Evolutionary conservation across 2,329 filamentous ascomycete genomes (phyloP), one percentile per base, ranked within the genome.

Genomic region (Phaeosphaeria sp.): DNA sequence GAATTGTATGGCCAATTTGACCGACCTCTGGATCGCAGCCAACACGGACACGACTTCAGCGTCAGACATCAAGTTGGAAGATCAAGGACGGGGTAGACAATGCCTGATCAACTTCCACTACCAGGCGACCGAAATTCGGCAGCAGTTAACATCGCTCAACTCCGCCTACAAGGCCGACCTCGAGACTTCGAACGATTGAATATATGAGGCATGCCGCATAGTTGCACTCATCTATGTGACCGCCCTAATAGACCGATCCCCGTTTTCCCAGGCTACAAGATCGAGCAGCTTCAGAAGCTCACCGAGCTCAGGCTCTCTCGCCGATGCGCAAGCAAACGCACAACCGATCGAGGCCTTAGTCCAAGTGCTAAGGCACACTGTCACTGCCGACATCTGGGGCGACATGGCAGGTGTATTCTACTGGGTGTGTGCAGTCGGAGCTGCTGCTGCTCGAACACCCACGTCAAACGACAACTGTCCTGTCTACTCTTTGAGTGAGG

Each of bases 161-260:
- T 67, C 67, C n/a, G 73, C 73, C 6, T 54, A 65, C 17, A 61
- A 55, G 2, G 59, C 64, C 30, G 67, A 61, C 20, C 52, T 65
- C 6, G 53, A 64, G 8, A 64, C 60, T 1, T 64, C 64, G 2
- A 61, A 66, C 17, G 72, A 75, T 51, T 74, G 66, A 66, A 49
- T 76, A 6, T 77, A 75, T 51, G 75, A 78, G 51, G 59, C 74
- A 9, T 73, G 70, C 47, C 74, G 76, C 18, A 65, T 77, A 33
- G 60, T 74, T 11, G 65, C 72, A 20, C 53, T 76, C 9, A 74
- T 78, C 22, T 75, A 74, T 57, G 60, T 70, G 5, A 59, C 65
- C 1, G 69, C 75, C 6, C 69, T 78, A 43, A 60, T 68, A 17
- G 51, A 61, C 49, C 61, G 62, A 7, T 42, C 69, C 1, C 69